Conservation (phyloP, 768 basidiomycete species). For the Leccinum aurantiacum region DNA sequence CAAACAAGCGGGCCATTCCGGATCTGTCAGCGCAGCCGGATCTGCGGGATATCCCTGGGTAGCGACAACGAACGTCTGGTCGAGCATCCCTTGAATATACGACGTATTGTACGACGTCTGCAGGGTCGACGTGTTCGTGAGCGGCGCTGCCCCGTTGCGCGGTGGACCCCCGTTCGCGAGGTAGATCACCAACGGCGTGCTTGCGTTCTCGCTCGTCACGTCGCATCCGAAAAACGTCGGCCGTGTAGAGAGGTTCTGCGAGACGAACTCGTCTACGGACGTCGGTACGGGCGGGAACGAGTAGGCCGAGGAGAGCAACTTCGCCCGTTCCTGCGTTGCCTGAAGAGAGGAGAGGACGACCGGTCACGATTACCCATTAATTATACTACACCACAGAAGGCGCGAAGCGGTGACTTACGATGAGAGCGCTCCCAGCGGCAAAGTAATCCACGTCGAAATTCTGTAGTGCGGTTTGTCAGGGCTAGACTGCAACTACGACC, state of each 20-base stretch:
- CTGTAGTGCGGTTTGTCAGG: not conserved
- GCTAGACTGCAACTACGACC: not conserved
- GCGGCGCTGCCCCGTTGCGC: constrained; percentile 35
- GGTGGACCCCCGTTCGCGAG: constrained; percentile 55
- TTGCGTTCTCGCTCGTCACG: constrained; percentile 21
- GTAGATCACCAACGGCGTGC: constrained; percentile 54
- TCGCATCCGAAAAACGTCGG: constrained; percentile 52
- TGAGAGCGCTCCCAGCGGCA: constrained; percentile 26
- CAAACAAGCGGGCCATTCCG: constrained; percentile 48
- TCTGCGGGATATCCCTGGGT: constrained; percentile 41
- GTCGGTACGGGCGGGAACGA: constrained; percentile 35
- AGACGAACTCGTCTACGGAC: constrained; percentile 29
- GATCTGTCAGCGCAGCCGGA: constrained; percentile 33
- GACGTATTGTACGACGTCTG: constrained; percentile 38
- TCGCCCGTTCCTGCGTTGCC: constrained; percentile 40
- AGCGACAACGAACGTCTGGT: constrained; percentile 44
- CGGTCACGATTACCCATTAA: not conserved
- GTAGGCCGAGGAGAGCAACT: constrained; percentile 34
- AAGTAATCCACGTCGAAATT: constrained; percentile 10
- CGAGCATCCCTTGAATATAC: constrained; percentile 44
- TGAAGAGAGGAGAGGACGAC: not conserved
- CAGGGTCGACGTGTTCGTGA: constrained; percentile 44
- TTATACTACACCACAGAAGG: not conserved
- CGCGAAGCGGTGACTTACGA: constrained; percentile 18
- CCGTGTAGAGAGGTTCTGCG: constrained; percentile 36